Conservation (phyloP, 805 yeast species). For the Barnettozyma vustinii region DNA sequence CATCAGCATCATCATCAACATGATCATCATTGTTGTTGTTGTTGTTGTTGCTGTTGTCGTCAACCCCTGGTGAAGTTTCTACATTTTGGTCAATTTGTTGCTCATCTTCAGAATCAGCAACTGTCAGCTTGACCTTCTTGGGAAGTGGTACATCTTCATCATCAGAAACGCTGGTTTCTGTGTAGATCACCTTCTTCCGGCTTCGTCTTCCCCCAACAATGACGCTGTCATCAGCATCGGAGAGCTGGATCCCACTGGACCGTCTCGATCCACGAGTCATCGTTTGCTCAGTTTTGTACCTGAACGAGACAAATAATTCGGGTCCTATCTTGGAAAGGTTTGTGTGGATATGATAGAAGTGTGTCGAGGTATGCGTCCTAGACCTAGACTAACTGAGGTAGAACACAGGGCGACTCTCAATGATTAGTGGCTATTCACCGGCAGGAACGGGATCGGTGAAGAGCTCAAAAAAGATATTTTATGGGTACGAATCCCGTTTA, state of each 20-base stretch:
- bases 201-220: constrained; percentile 29
- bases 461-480: neutral
- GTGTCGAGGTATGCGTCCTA: neutral
- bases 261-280: constrained; percentile 8
- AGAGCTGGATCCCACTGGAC: constrained; percentile 2
- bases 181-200: constrained; percentile 30
- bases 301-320: constrained; percentile 10
- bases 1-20: constrained; percentile 9
- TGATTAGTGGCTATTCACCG: neutral
- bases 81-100: neutral
- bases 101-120: neutral
- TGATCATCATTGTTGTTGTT: no score
- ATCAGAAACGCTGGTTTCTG: constrained; percentile 24
- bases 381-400: neutral
- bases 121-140: neutral
- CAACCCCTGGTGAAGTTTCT: neutral
- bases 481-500: neutral
- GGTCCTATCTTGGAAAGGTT: constrained; percentile 8
- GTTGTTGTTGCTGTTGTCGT: no score
- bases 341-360: neutral
- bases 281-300: constrained; percentile 6
- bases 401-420: neutral
- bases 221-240: constrained; percentile 17
- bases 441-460: neutral
- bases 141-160: constrained; percentile 5